Percentiles rank a stretch among this genome's conserved stretches.
Conservation (phyloP, 2,329 filamentous ascomycete genomes). For the Sarocladium oryzae region DNA sequence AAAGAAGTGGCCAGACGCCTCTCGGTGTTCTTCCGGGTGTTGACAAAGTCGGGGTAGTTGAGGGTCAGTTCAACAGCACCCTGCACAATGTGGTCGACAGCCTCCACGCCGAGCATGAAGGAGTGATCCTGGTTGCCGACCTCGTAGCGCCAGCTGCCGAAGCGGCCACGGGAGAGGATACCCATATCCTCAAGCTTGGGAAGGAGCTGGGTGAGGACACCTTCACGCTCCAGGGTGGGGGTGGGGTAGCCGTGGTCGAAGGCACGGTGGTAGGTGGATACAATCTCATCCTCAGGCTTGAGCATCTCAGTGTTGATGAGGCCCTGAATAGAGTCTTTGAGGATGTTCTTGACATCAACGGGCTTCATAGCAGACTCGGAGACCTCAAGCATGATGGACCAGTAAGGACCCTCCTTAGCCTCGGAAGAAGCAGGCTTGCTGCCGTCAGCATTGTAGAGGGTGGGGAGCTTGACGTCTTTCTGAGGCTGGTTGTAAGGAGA, state of each 20-base stretch:
- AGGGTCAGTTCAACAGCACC: conserved; percentile 87
- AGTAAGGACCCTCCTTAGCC: conserved; percentile 87
- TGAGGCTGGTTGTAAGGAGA: conserved; percentile 96
- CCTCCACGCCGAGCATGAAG: conserved; percentile 95
- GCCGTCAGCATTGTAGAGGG: conserved; percentile 78
- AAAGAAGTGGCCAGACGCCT: conserved; percentile 39
- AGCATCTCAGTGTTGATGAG: conserved; percentile 98
- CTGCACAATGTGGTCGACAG: conserved; percentile 82
- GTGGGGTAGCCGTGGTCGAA: conserved; percentile 99
- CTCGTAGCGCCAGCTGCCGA: conserved; percentile 98
- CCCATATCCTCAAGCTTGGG: conserved; percentile 86
- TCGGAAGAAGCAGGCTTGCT: conserved; percentile 67
- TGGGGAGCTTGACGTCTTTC: conserved; percentile 75
- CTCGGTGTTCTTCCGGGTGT: conserved; percentile 58
- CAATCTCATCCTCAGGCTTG: conserved; percentile 82
- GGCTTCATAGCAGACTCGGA: conserved; percentile 95
- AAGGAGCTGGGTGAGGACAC: conserved; percentile 84
- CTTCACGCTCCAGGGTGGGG: conserved; percentile 89
- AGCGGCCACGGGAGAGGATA: conserved; percentile 93
- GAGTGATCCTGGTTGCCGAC: conserved; percentile 95
- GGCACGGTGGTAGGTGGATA: conserved; percentile 95
- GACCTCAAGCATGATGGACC: conserved; percentile 99
- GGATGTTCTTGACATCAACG: conserved; percentile 75
- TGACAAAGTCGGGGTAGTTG: conserved; percentile 97
- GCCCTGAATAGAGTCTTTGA: conserved; percentile 89